Conservation (phyloP, 371 early-diverging fungal genomes). For the Actinomortierella ambigua region DNA sequence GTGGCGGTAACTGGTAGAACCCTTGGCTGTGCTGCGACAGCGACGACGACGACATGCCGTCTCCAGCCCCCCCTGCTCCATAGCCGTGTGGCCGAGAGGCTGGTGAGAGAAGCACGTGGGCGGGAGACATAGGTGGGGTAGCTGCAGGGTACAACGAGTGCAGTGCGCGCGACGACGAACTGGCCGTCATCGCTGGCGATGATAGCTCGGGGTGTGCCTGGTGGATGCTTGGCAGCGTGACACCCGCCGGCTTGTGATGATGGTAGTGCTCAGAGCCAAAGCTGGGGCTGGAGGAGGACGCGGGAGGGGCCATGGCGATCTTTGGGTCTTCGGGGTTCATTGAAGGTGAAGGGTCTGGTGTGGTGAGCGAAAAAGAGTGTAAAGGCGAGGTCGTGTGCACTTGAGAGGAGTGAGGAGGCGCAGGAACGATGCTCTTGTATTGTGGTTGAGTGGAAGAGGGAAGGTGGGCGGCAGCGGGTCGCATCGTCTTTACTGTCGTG, state of each 20-base stretch:
- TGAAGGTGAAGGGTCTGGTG: constrained; percentile 29
- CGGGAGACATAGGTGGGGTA: constrained; percentile 46
- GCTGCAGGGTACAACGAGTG: constrained; percentile 23
- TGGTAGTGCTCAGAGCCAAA: constrained; percentile 15
- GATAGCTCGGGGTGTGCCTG: background rate
- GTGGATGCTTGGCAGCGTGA: constrained; percentile 1
- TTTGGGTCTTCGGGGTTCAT: constrained; percentile 39
- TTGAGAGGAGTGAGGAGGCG: constrained; percentile 8
- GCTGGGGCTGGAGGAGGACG: constrained; percentile 6
- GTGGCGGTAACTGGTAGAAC: constrained; percentile 44
- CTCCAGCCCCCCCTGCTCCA: constrained; percentile 30
- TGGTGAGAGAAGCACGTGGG: constrained; percentile 30
- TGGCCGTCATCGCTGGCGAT: background rate
- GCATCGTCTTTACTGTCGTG: background rate
- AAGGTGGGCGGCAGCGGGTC: background rate
- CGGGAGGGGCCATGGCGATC: constrained; percentile 2
- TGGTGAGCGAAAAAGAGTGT: constrained; percentile 5
- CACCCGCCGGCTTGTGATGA: background rate
- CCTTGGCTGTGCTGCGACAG: constrained; percentile 1
- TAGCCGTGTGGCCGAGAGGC: constrained; percentile 25
- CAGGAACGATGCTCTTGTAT: constrained; percentile 31
- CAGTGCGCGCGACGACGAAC: background rate
- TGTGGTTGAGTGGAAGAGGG: constrained; percentile 3
- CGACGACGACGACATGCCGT: constrained; percentile 24
- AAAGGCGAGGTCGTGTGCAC: constrained; percentile 6